Evolutionary conservation across 2,329 filamentous ascomycete species (phyloP).

Genomic region (Nemania abortiva): DNA sequence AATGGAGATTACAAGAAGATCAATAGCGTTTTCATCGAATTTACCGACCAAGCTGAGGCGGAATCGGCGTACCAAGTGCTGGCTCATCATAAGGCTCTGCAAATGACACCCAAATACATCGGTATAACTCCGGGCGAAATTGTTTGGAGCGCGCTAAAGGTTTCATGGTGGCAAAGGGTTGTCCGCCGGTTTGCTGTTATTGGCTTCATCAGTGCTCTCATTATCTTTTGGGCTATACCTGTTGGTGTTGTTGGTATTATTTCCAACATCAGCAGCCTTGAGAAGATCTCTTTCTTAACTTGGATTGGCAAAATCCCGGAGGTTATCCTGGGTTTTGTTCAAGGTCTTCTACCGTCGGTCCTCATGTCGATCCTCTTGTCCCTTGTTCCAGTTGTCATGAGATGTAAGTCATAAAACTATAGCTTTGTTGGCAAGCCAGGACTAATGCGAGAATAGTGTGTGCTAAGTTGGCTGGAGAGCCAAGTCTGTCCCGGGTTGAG

Average conservation of each 20-base stretch:
- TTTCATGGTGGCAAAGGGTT: conserved; percentile 88
- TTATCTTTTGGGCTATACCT: conserved; percentile 86
- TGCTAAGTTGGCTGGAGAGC: conserved; percentile 83
- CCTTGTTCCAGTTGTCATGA: conserved; percentile 83
- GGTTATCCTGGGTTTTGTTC: conserved; percentile 82
- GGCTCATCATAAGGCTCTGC: conserved; percentile 85
- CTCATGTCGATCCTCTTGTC: conserved; percentile 87
- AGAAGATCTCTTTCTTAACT: conserved; percentile 72
- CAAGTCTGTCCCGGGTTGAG: conserved; percentile 83
- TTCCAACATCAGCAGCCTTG: conserved; percentile 82
- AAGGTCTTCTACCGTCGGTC: conserved; percentile 84
- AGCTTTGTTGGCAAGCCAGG: not conserved
- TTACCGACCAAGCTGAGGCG: conserved; percentile 82
- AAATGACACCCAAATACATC: conserved; percentile 87
- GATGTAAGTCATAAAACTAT: conserved; percentile 63
- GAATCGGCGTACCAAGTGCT: conserved; percentile 89
- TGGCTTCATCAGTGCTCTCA: conserved; percentile 78
- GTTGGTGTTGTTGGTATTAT: conserved; percentile 85
- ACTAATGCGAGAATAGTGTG: conserved; percentile 64
- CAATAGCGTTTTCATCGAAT: conserved; percentile 91
- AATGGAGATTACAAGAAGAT: conserved; percentile 73
- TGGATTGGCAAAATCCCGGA: conserved; percentile 79
- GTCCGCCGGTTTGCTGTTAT: conserved; percentile 76
- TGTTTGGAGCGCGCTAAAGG: conserved; percentile 86
- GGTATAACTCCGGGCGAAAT: conserved; percentile 86